Conservation (phyloP, 306 rosid species). For the Psophocarpus tetragonolobus region DNA sequence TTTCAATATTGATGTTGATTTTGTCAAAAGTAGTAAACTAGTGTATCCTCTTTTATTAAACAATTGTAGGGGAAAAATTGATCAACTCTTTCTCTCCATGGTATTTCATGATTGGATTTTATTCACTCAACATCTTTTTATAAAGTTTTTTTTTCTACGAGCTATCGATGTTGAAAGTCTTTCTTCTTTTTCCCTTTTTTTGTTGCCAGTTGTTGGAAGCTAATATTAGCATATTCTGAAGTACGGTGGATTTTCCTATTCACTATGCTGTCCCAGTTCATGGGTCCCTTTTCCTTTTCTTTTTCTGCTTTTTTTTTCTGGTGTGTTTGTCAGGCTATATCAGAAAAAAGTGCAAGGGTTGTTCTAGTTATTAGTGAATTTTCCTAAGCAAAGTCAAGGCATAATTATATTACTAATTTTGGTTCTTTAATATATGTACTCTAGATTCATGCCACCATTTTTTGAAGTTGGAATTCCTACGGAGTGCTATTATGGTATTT, state of each 20-base stretch:
- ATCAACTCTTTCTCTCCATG: slow-evolving; percentile 1
- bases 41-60: slow-evolving; percentile 12
- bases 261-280: slow-evolving; percentile 26
- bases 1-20: slow-evolving; percentile 32
- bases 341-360: slow-evolving; percentile 26
- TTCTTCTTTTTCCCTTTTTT: not conserved
- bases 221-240: slow-evolving; percentile 13
- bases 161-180: not conserved
- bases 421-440: not conserved
- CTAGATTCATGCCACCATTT: not conserved
- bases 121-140: not conserved
- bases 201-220: slow-evolving; percentile 29
- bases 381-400: slow-evolving; percentile 20
- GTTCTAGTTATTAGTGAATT: slow-evolving; percentile 10
- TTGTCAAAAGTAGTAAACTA: slow-evolving; percentile 28
- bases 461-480: not conserved
- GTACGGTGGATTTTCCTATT: slow-evolving; percentile 29
- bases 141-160: not conserved
- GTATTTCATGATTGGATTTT: slow-evolving; percentile 7
- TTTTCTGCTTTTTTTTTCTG: slow-evolving; percentile 3
- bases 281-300: slow-evolving; percentile 25
- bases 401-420: slow-evolving; percentile 2
- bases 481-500: not conserved
- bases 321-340: slow-evolving; percentile 15
- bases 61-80: not conserved